phyloP scores from a whole-genome alignment of 768 basidiomycete genomes.

The Naganishia randhawae region DNA sequence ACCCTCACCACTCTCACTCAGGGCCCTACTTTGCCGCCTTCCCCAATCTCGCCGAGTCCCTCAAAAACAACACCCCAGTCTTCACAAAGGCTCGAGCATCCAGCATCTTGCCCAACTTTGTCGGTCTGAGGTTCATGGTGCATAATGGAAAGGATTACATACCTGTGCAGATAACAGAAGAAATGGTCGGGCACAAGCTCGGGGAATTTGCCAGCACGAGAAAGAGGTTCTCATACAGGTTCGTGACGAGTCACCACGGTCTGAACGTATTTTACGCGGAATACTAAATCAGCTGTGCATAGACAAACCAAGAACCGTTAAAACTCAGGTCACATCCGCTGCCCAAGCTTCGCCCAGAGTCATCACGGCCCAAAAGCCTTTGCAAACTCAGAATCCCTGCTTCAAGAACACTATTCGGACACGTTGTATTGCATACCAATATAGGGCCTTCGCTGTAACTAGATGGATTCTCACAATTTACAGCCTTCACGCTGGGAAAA shows the following conservation, averaged over 20 bases:
- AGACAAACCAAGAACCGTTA: constrained; percentile 33
- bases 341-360: not conserved
- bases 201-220: constrained; percentile 90
- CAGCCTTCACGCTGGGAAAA: not conserved
- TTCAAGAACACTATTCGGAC: not conserved
- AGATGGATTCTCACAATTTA: constrained; percentile 4
- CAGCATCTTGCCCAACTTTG: constrained; percentile 91
- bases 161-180: constrained; percentile 81
- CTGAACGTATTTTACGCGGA: not conserved
- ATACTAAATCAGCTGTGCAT: not conserved
- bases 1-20: constrained; percentile 44
- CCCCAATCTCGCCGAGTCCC: constrained; percentile 75
- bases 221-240: constrained; percentile 83
- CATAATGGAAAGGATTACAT: constrained; percentile 90
- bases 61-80: constrained; percentile 77
- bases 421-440: constrained; percentile 21
- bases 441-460: not conserved
- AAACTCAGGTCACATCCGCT: not conserved
- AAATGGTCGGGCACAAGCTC: constrained; percentile 98
- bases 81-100: constrained; percentile 82
- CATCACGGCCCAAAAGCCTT: not conserved
- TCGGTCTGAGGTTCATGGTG: constrained; percentile 84
- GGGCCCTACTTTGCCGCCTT: constrained; percentile 94
- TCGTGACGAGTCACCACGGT: constrained; percentile 43
- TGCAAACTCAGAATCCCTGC: not conserved